These are phyloP conservation scores for Grammothele lineata DNA, from an alignment of 768 basidiomycete genomes.

Conservation along the genomic window DNA sequence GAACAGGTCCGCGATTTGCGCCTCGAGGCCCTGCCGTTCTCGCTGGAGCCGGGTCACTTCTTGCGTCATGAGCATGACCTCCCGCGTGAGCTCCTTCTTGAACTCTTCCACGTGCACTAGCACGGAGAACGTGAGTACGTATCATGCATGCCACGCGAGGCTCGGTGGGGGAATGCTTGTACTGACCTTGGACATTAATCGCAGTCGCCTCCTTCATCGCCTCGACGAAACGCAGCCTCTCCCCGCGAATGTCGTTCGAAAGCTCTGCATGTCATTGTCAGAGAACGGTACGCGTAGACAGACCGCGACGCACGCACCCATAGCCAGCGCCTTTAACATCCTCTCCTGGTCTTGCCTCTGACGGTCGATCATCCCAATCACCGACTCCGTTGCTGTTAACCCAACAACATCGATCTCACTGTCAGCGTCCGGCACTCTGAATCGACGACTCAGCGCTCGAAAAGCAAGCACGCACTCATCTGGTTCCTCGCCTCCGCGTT, in stretches of 20 bases:
- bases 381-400: conserved; percentile 55
- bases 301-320: conserved; percentile 38
- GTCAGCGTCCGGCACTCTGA: too few relatives aligned
- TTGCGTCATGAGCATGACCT: conserved; percentile 69
- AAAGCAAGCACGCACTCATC: conserved; percentile 27
- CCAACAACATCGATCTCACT: background rate
- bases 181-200: conserved; percentile 77
- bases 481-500: conserved; percentile 38
- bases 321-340: conserved; percentile 60
- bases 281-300: background rate
- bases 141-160: too few relatives aligned
- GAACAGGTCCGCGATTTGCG: conserved; percentile 70
- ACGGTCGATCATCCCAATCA: conserved; percentile 58
- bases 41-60: conserved; percentile 67
- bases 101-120: conserved; percentile 84
- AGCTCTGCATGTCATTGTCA: conserved; percentile 63
- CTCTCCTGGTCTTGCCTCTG: conserved; percentile 72
- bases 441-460: too few relatives aligned
- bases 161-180: too few relatives aligned
- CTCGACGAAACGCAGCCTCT: conserved; percentile 82
- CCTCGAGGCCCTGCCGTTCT: conserved; percentile 61
- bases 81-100: conserved; percentile 72
- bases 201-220: conserved; percentile 94
- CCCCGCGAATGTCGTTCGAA: conserved; percentile 80
- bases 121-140: too few relatives aligned